Percentiles rank a stretch among this genome's conserved stretches.
Conservation (phyloP, 2,329 filamentous ascomycete species). For the Meredithiella fracta region DNA sequence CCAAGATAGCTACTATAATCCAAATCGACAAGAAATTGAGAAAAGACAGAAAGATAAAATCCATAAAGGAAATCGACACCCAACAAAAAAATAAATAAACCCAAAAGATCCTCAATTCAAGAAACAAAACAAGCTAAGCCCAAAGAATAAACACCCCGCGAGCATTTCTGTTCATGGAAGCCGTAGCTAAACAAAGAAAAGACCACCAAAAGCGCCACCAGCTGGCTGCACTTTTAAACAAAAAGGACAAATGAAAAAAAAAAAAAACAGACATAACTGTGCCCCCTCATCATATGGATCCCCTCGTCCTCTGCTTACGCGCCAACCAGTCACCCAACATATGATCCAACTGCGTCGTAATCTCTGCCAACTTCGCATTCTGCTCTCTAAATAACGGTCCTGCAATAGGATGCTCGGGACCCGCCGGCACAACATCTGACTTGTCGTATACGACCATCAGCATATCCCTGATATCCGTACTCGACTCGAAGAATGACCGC, state of each 20-base stretch:
- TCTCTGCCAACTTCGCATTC: conserved; percentile 68
- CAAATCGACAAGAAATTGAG: neutral
- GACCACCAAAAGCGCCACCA: neutral
- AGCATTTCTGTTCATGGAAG: conserved; percentile 11
- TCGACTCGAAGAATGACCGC: conserved; percentile 67
- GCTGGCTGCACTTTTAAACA: conserved; percentile 3
- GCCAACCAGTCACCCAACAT: conserved; percentile 72
- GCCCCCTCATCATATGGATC: conserved; percentile 25
- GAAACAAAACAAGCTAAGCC: neutral
- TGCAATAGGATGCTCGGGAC: conserved; percentile 72
- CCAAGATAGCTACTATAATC: neutral
- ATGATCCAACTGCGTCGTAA: conserved; percentile 76
- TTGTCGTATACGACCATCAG: conserved; percentile 88
- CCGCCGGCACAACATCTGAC: conserved; percentile 60
- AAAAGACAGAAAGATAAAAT: neutral
- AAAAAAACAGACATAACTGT: neutral
- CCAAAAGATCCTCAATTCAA: neutral
- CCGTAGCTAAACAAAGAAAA: conserved; percentile 6
- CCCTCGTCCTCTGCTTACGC: conserved; percentile 47
- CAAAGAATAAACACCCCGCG: conserved; percentile 3
- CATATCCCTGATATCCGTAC: conserved; percentile 75
- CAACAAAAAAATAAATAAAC: neutral
- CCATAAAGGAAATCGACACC: neutral
- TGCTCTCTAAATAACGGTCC: conserved; percentile 71
- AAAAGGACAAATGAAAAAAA: conserved; percentile 3